These are phyloP conservation scores for Rhynchosporium agropyri DNA, from an alignment of 2,329 filamentous ascomycete species.

Conservation along the genomic window DNA sequence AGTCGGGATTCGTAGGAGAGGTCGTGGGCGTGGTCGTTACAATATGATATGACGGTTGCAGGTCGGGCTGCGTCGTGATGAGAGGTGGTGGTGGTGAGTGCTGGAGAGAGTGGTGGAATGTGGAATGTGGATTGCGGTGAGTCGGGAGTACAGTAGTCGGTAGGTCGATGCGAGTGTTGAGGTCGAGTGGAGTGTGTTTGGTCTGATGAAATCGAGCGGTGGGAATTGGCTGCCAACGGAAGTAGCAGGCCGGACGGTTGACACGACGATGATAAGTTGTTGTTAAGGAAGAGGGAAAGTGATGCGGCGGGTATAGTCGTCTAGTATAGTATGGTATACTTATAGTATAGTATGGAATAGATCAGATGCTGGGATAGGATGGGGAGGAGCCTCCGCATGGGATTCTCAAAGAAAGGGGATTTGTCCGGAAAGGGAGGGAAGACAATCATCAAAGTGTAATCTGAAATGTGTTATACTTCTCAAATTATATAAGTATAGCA, in stretches of 20 bases:
- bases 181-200: too few relatives aligned
- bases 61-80: slow-evolving; percentile 11
- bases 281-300: background rate
- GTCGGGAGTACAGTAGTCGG: background rate
- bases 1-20: slow-evolving; percentile 15
- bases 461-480: too few relatives aligned
- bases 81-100: background rate
- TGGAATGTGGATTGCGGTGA: slow-evolving; percentile 5
- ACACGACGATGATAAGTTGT: slow-evolving; percentile 4
- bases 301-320: background rate
- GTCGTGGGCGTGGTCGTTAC: slow-evolving; percentile 24
- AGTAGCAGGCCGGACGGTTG: slow-evolving; percentile 4
- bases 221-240: background rate
- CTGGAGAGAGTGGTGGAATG: background rate
- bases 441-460: too few relatives aligned
- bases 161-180: background rate
- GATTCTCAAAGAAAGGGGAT: slow-evolving; percentile 9
- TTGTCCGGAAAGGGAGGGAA: background rate
- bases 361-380: slow-evolving; percentile 6
- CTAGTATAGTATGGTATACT: background rate
- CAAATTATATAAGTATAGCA: too few relatives aligned
- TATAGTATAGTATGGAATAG: background rate
- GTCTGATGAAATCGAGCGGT: background rate
- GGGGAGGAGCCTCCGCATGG: background rate
- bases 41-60: background rate